These are phyloP conservation scores for Ophiostoma triangulosporum DNA, from an alignment of 2,329 filamentous ascomycete species.

Conservation along the genomic window DNA sequence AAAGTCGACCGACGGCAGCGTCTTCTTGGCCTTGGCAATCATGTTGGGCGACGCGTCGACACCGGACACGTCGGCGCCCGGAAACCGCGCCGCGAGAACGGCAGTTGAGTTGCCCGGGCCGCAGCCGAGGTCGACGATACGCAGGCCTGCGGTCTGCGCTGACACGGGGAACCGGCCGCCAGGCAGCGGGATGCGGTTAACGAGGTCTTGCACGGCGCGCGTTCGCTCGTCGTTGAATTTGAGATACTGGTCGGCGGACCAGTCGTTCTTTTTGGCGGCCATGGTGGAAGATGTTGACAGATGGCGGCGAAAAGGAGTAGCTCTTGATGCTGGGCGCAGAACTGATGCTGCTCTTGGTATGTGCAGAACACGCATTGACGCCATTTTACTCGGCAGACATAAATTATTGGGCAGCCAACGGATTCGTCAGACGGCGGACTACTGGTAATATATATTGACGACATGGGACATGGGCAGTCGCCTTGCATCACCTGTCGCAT, in stretches of 20 bases:
- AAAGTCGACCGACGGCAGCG: conserved; percentile 31
- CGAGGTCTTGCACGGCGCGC: conserved; percentile 37
- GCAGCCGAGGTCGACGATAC: conserved; percentile 45
- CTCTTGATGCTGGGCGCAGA: not conserved
- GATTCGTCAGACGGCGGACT: too few species aligned
- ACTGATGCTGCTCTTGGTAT: not conserved
- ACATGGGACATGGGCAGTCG: too few species aligned
- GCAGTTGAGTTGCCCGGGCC: conserved; percentile 45
- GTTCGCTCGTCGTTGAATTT: conserved; percentile 41
- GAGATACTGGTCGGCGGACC: conserved; percentile 44
- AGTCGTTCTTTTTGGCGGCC: conserved; percentile 23
- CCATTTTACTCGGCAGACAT: too few species aligned
- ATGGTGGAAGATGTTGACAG: not conserved
- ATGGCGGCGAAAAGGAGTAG: not conserved
- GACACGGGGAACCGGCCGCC: conserved; percentile 11
- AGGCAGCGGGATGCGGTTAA: conserved; percentile 30
- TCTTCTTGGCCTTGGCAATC: conserved; percentile 32
- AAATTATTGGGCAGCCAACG: too few species aligned
- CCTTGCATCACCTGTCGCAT: too few species aligned
- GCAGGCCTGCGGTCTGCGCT: conserved; percentile 18
- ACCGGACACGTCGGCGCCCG: conserved; percentile 31
- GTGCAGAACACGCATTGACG: too few species aligned
- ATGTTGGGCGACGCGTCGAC: conserved; percentile 44
- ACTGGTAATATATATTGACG: too few species aligned
- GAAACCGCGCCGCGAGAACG: conserved; percentile 33